Conservation (phyloP, 306 rosid species). For the Argentina anserina region DNA sequence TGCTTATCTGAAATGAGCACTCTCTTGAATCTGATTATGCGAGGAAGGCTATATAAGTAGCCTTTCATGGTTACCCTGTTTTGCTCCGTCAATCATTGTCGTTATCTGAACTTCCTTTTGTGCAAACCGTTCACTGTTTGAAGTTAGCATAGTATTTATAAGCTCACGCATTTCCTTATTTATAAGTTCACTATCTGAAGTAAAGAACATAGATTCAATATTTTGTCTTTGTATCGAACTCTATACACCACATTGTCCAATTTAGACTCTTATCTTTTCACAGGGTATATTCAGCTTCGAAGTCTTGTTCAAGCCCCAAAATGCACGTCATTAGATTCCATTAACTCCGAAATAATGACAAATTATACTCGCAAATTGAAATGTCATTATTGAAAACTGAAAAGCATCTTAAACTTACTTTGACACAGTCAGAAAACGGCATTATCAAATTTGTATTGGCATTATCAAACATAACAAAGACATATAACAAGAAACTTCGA, state of each 20-base stretch:
- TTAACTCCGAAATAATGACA: not conserved
- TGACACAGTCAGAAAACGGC: slow-evolving; percentile 4
- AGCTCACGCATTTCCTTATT: not conserved
- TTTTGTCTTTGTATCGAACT: too few relatives aligned
- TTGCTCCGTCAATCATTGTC: not conserved
- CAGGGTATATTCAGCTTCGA: not conserved
- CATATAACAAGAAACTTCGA: not conserved
- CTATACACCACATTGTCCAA: not conserved
- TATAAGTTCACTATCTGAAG: too few relatives aligned
- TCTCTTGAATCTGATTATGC: not conserved
- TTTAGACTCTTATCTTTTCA: not conserved
- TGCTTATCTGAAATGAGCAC: not conserved
- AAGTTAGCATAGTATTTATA: not conserved
- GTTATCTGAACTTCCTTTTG: not conserved
- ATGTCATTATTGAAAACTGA: not conserved
- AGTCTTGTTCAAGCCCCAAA: not conserved
- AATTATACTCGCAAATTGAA: not conserved
- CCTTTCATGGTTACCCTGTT: not conserved
- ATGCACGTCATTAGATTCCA: slow-evolving; percentile 11
- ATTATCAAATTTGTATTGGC: not conserved
- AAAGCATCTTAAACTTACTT: not conserved
- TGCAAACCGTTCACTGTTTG: not conserved
- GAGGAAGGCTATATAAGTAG: not conserved
- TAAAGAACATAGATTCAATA: too few relatives aligned
- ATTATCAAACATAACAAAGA: not conserved